phyloP scores from a whole-genome alignment of 2,329 filamentous ascomycete genomes.

The Arthrinium phaeospermum region DNA sequence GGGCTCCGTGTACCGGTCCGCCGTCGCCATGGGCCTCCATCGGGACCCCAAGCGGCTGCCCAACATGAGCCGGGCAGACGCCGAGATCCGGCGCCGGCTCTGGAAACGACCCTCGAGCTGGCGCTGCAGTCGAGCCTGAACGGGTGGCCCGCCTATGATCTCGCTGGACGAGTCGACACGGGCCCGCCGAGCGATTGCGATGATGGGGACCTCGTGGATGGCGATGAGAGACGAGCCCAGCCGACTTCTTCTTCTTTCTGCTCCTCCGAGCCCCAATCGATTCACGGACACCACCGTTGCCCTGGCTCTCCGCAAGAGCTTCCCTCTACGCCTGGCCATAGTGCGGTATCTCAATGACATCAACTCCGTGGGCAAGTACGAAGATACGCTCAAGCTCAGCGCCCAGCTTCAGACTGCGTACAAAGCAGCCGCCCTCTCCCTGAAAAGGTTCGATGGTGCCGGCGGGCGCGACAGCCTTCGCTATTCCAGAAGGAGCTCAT shows the following conservation, averaged over 20 bases:
- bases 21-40: slow-evolving; percentile 64
- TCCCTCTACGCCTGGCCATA: slow-evolving; percentile 50
- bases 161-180: slow-evolving; percentile 52
- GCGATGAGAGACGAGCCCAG: slow-evolving; percentile 55
- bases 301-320: slow-evolving; percentile 50
- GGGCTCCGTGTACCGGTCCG: slow-evolving; percentile 57
- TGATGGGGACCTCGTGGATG: slow-evolving; percentile 50
- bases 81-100: slow-evolving; percentile 56
- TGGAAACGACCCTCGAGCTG: slow-evolving; percentile 61
- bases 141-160: slow-evolving; percentile 52
- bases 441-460: slow-evolving; percentile 34
- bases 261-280: slow-evolving; percentile 47
- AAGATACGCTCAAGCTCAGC: slow-evolving; percentile 52
- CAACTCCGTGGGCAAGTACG: slow-evolving; percentile 44
- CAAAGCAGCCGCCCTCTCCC: slow-evolving; percentile 43
- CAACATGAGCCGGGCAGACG: slow-evolving; percentile 55
- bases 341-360: slow-evolving; percentile 51
- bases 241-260: slow-evolving; percentile 49
- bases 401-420: slow-evolving; percentile 48
- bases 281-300: slow-evolving; percentile 58
- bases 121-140: slow-evolving; percentile 50
- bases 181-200: slow-evolving; percentile 54
- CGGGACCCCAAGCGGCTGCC: slow-evolving; percentile 57
- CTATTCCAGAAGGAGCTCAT: slow-evolving; percentile 51
- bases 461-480: slow-evolving; percentile 31